phyloP scores from a whole-genome alignment of 2,329 filamentous ascomycete species.

The Aspergillus brunneoviolaceus region DNA sequence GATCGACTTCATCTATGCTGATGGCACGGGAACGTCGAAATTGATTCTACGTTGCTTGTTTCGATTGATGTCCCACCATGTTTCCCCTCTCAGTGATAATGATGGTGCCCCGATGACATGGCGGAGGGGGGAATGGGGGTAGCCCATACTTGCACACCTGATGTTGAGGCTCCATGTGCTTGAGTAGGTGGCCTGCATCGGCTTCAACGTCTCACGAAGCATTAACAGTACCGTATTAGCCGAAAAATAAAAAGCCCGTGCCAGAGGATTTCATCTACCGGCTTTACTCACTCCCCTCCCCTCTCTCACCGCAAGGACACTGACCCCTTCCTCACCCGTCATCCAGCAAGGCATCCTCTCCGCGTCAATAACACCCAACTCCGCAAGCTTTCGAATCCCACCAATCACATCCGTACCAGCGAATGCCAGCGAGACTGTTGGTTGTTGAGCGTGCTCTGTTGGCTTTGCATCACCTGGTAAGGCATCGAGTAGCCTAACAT shows the following conservation, averaged over 20 bases:
- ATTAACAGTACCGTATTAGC: neutral
- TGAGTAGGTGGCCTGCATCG: neutral
- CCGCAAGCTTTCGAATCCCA: conserved; percentile 74
- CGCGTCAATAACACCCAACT: conserved; percentile 69
- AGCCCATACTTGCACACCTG: neutral
- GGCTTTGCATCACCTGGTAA: conserved; percentile 3
- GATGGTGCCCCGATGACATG: neutral
- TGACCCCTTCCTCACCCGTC: conserved; percentile 82
- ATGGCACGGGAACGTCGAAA: neutral
- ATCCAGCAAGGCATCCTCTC: conserved; percentile 84
- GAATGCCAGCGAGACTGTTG: conserved; percentile 58
- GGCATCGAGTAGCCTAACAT: conserved; percentile 51
- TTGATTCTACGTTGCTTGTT: neutral
- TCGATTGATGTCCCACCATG: neutral
- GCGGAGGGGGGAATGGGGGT: neutral
- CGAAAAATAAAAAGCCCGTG: neutral
- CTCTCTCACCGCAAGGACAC: conserved; percentile 65
- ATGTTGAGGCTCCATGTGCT: neutral
- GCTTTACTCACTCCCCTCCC: conserved; percentile 46
- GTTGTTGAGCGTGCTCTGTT: conserved; percentile 12
- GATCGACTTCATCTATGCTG: neutral
- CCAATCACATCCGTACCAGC: conserved; percentile 77
- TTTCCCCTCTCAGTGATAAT: neutral
- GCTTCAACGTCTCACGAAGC: neutral
- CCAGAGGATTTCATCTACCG: conserved; percentile 14